Conservation (phyloP, 768 basidiomycete species). For the Fomitopsis pulvina region DNA sequence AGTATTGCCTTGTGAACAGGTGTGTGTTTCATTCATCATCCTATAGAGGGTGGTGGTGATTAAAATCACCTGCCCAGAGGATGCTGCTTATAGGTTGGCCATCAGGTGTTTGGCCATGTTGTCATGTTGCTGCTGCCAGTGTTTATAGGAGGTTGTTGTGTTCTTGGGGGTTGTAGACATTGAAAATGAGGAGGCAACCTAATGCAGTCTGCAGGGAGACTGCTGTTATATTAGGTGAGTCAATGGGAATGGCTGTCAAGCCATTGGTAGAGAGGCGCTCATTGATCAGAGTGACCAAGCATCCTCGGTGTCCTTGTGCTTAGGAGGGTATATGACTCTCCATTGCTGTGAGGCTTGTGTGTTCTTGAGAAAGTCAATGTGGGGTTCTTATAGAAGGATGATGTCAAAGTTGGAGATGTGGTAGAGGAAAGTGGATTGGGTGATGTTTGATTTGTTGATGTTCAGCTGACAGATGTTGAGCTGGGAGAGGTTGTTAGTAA, state of each 20-base stretch:
- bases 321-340: slow-evolving; percentile 20
- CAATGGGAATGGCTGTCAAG: slow-evolving; percentile 7
- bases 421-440: slow-evolving; percentile 15
- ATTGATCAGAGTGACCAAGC: slow-evolving; percentile 13
- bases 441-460: slow-evolving; percentile 17
- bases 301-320: slow-evolving; percentile 7
- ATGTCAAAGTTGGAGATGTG: slow-evolving; percentile 23
- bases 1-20: slow-evolving; percentile 27
- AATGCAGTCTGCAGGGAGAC: slow-evolving; percentile 16
- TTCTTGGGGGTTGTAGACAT: slow-evolving; percentile 32
- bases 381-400: slow-evolving; percentile 33
- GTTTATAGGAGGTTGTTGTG: slow-evolving; percentile 15
- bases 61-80: slow-evolving; percentile 33
- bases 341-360: slow-evolving; percentile 13
- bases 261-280: slow-evolving; percentile 4
- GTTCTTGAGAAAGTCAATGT: slow-evolving; percentile 17
- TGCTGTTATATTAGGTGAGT: slow-evolving; percentile 23
- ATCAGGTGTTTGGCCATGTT: background rate
- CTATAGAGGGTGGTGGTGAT: slow-evolving; percentile 34
- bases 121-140: background rate
- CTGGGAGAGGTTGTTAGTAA: background rate
- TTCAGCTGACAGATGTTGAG: slow-evolving; percentile 25
- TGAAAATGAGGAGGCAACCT: slow-evolving; percentile 25
- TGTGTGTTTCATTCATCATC: slow-evolving; percentile 25
- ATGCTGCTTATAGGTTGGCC: slow-evolving; percentile 8